Percentiles rank a stretch among this genome's conserved stretches.
Evolutionary conservation across 2,329 filamentous ascomycete species (phyloP).

Genomic region (Colletotrichum truncatum): DNA sequence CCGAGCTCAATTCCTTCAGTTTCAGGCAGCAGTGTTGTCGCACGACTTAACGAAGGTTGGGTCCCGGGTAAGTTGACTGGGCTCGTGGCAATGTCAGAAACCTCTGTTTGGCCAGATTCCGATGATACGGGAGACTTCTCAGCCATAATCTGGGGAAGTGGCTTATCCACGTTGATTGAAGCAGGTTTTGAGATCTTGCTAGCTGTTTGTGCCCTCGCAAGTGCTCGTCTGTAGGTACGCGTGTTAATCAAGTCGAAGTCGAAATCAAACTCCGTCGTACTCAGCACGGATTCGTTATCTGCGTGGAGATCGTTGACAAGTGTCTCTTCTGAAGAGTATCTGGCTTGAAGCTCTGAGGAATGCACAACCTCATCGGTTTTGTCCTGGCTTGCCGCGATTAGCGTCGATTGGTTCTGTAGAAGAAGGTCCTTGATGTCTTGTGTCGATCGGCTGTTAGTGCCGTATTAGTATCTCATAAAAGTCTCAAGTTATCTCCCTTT

Average conservation of each 20-base stretch:
- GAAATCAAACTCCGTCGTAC: constrained; percentile 27
- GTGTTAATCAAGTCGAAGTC: constrained; percentile 27
- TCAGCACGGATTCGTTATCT: constrained; percentile 24
- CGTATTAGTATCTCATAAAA: neutral
- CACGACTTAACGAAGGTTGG: neutral
- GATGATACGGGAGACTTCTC: neutral
- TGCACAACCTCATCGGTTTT: too few relatives aligned
- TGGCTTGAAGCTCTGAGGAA: too few relatives aligned
- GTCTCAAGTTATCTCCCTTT: neutral
- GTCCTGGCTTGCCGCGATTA: constrained; percentile 19
- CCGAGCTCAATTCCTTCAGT: neutral
- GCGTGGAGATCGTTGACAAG: neutral
- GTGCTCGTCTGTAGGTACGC: constrained; percentile 9
- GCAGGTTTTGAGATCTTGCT: neutral
- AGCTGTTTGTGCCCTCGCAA: neutral
- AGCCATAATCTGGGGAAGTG: neutral
- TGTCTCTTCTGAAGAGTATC: neutral
- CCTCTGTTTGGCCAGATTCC: neutral
- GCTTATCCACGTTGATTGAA: neutral
- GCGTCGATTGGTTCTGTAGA: neutral
- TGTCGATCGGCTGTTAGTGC: constrained; percentile 5
- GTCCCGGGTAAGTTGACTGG: neutral
- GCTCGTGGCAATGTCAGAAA: neutral
- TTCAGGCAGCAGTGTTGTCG: constrained; percentile 2
- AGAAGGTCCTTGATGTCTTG: constrained; percentile 25